A percentile compares a stretch with the other conserved stretches of the same genome.
phyloP scores from a whole-genome alignment of 1,139 yeast species.

The Candida mesenterica region DNA sequence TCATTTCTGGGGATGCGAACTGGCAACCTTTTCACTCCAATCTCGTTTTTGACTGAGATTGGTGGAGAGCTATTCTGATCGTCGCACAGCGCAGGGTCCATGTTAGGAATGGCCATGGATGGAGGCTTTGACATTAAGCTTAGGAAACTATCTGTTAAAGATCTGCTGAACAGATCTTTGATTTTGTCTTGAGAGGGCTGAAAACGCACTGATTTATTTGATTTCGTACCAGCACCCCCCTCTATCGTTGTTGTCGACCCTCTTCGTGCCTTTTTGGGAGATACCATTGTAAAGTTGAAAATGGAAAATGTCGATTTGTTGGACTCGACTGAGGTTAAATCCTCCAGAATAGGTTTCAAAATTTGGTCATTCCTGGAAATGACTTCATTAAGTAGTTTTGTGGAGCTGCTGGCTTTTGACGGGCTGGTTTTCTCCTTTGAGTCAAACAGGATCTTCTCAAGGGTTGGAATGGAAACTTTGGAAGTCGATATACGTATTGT shows the following conservation, averaged over 20 bases:
- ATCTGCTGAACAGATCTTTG: slow-evolving; percentile 13
- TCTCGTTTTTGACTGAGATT: slow-evolving; percentile 13
- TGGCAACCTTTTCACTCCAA: slow-evolving; percentile 29
- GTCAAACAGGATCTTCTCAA: slow-evolving; percentile 26
- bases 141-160: slow-evolving; percentile 20
- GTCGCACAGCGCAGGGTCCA: too few species aligned
- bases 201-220: not conserved
- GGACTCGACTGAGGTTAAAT: slow-evolving; percentile 3
- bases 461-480: slow-evolving; percentile 26
- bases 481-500: slow-evolving; percentile 23
- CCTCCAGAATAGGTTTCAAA: slow-evolving; percentile 4
- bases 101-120: not conserved
- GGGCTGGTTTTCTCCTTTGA: slow-evolving; percentile 5
- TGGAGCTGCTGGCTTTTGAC: slow-evolving; percentile 11
- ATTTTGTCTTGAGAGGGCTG: not conserved
- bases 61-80: slow-evolving; percentile 20
- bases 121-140: slow-evolving; percentile 14
- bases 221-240: too few species aligned
- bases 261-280: slow-evolving; percentile 11
- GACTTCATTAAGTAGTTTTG: slow-evolving; percentile 20
- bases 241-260: too few species aligned
- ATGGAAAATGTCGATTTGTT: slow-evolving; percentile 13
- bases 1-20: slow-evolving; percentile 20
- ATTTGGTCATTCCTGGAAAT: slow-evolving; percentile 14
- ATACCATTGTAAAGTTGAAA: slow-evolving; percentile 12